Base-by-base conservation (phyloP, 2,329 filamentous ascomycete species). In the Pseudocercospora fijiensis region DNA sequence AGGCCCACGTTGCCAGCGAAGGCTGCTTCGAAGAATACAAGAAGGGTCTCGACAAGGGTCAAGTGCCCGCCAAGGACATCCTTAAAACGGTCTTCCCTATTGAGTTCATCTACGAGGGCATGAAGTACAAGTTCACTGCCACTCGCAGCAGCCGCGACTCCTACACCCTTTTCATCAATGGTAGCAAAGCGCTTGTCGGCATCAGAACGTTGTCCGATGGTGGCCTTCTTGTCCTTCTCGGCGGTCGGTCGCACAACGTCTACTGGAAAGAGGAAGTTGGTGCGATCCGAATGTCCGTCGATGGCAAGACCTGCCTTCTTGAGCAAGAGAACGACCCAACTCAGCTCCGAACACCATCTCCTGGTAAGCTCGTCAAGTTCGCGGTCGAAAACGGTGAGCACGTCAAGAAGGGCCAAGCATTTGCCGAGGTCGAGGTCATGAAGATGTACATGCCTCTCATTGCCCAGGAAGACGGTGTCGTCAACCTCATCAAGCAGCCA, bases 371-470 rank as follows among this genome's bases (percentile, higher is more conserved):
- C 37, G 94, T 99, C 81, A 97, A 96, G 82, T 99, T 95, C 80
- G 90, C 92, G 1, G 91, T 99, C 1, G 95, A 97, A 78, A 98
- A 96, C 74, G 95, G 95, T 65, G 86, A 92, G 71, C 95, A 99
- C 77, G 88, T 99, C 78, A 89, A 87, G 78, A 92, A 96, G 72
- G 94, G 94, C 62, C 91, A 98, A 78, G 84, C 94, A 33, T 99
- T 92, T 75, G 95, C 95, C 61, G 95, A 99, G 79, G 94, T 99
- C 45, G 95, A 99, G 81, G 95, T 99, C 80, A 99, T 99, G 95
- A 99, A 99, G 86, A 99, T 99, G 95, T 98, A 98, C 85, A 99
- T 99, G 95, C 95, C 95, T 74, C 85, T 99, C 61, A 86, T 99
- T 66, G 91, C 95, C 2, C 90, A 93, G 76, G 95, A 99, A 78